These are phyloP conservation scores for Cicer cuneatum DNA, from an alignment of 306 rosid species.

Conservation along the genomic window DNA sequence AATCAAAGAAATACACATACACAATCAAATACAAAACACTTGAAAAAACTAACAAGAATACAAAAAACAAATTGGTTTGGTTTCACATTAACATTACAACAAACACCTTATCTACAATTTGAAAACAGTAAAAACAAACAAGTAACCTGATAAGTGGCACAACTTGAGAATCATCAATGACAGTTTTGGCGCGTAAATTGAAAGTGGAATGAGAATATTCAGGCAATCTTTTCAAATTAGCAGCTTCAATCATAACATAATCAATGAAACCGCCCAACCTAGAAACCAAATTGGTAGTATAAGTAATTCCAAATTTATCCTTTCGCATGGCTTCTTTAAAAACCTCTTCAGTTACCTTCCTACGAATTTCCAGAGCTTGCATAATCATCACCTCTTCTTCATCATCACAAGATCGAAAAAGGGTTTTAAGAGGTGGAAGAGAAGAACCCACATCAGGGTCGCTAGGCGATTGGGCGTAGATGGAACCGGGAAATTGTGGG, in stretches of 20 bases:
- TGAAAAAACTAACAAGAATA: not conserved
- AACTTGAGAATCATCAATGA: conserved; percentile 73
- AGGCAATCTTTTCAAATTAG: conserved; percentile 70
- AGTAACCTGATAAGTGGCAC: conserved; percentile 76
- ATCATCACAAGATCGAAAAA: conserved; percentile 40
- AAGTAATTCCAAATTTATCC: conserved; percentile 90
- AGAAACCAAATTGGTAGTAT: conserved; percentile 58
- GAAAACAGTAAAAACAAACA: conserved; percentile 1
- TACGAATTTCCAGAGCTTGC: conserved; percentile 86
- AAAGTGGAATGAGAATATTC: conserved; percentile 65
- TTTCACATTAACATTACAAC: conserved; percentile 19
- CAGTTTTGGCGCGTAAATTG: conserved; percentile 79
- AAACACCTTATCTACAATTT: conserved; percentile 43
- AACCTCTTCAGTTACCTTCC: conserved; percentile 82
- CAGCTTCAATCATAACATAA: conserved; percentile 84
- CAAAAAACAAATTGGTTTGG: not conserved
- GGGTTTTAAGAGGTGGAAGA: conserved; percentile 59
- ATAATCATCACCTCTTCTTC: conserved; percentile 60
- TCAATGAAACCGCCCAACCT: conserved; percentile 68
- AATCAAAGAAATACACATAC: conserved; percentile 33
- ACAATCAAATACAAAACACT: conserved; percentile 44
- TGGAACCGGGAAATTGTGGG: conserved; percentile 94
- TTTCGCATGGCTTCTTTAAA: conserved; percentile 72
- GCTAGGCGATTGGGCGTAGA: conserved; percentile 75
- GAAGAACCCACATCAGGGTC: conserved; percentile 80